Evolutionary conservation across 345 rosid genomes (phyloP).

Genomic region (Acer negundo): DNA sequence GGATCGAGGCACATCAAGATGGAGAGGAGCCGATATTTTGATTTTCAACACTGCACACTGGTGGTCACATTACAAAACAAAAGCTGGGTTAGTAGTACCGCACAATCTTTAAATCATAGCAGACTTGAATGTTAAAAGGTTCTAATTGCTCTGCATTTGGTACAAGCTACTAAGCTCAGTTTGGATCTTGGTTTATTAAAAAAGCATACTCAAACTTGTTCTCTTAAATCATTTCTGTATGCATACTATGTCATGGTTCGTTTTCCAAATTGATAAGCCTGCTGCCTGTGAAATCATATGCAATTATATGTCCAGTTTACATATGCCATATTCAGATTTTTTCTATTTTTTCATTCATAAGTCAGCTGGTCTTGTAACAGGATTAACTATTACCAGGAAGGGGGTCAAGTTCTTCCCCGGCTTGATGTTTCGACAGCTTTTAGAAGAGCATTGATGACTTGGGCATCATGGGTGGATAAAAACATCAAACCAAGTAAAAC

Average conservation of each 20-base stretch:
- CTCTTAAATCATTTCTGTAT: not conserved
- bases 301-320: not conserved
- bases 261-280: not conserved
- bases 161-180: slow-evolving; percentile 2
- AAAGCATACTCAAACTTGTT: not conserved
- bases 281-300: not conserved
- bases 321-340: not conserved
- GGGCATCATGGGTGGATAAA: slow-evolving; percentile 92
- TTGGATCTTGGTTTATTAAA: not conserved
- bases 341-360: not conserved
- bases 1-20: slow-evolving; percentile 85
- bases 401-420: slow-evolving; percentile 57
- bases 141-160: not conserved
- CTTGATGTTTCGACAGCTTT: slow-evolving; percentile 77
- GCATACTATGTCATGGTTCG: not conserved
- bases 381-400: slow-evolving; percentile 93
- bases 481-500: slow-evolving; percentile 66
- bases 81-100: slow-evolving; percentile 72
- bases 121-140: slow-evolving; percentile 10
- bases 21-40: slow-evolving; percentile 89
- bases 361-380: slow-evolving; percentile 37
- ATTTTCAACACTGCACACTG: slow-evolving; percentile 96
- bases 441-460: slow-evolving; percentile 73
- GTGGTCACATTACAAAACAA: slow-evolving; percentile 98
- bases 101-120: not conserved